Evolutionary conservation across 768 basidiomycete genomes (phyloP).

Genomic region (Calocera cornea): DNA sequence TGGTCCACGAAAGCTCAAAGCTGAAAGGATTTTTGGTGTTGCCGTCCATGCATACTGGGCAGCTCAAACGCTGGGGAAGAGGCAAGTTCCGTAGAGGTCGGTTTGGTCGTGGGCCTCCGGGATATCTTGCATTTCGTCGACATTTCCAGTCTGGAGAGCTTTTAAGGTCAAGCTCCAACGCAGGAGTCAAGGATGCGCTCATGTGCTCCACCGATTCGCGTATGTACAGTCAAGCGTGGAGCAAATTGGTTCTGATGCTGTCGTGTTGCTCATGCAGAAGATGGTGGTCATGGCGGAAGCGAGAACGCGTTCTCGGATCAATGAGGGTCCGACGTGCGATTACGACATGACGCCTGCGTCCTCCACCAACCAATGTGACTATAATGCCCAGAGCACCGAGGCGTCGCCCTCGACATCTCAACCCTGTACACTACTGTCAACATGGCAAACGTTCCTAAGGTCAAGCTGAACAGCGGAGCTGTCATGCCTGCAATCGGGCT

Average conservation of each 20-base stretch:
- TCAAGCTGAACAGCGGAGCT: slow-evolving; percentile 63
- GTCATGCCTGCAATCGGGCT: slow-evolving; percentile 64
- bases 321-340: not conserved
- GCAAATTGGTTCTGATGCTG: not conserved
- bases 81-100: too few relatives aligned
- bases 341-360: not conserved
- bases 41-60: too few relatives aligned
- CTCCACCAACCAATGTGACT: not conserved
- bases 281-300: not conserved
- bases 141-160: too few relatives aligned
- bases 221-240: not conserved
- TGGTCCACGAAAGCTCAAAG: too few relatives aligned
- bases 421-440: not conserved
- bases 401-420: not conserved
- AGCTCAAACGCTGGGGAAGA: too few relatives aligned
- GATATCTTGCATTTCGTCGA: too few relatives aligned
- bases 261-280: not conserved
- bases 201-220: too few relatives aligned
- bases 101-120: too few relatives aligned
- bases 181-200: too few relatives aligned
- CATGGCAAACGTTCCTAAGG: slow-evolving; percentile 24
- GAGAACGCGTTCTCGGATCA: not conserved
- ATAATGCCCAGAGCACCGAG: not conserved
- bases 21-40: too few relatives aligned
- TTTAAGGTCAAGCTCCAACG: too few relatives aligned